Evolutionary conservation across 495 filamentous ascomycete genomes (phyloP), one percentile per base, ranked within the genome.

Genomic region (Umbilicaria muhlenbergii): DNA sequence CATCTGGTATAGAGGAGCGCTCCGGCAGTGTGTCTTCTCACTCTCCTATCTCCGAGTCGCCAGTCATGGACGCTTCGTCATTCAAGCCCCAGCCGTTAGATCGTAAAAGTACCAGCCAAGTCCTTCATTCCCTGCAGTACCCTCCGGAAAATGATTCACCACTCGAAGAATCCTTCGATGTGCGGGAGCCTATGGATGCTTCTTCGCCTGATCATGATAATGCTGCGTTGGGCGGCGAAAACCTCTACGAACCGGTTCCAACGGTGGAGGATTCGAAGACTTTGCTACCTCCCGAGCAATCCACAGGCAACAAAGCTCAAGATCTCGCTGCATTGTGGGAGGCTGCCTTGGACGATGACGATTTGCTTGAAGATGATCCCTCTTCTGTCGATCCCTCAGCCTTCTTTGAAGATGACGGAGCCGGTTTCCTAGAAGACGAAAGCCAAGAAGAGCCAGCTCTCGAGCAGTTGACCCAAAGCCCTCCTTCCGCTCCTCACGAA

Each of bases 251-350:
- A 28, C 31, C 42, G 0, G 38, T 31, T 34, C 42, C 45, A n/a
- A 36, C 31, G 14, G 39, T 28, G 11, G 33, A 32, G 10, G n/a
- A 37, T 12, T 37, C 32, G 21, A 36, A 47, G 3, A 37, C 47
- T 39, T 14, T 43, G 11, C 12, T 34, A 28, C 24, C 24, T 28
- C 13, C 45, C 10, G 47, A 57, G 36, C 43, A 44, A 7, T 32
- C 42, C 1, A 47, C 53, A 16, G 39, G 51, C 16, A 48, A 58
- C 11, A 44, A 58, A 3, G 71, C 77, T 34, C 68, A 70, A 24
- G 80, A 91, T 50, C 60, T 91, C 6, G 80, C 81, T 38, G 82
- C 81, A 2, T 75, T 79, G 49, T 95, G 91, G 91, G 68, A 86
- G 51, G 83, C 78, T 36, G 82, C 83, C 46, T 68, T 95, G 50